A percentile compares a stretch with the other conserved stretches of the same genome.
These are phyloP conservation scores for Fraxinus greggii DNA, from an alignment of 305 asterid genomes.

Conservation along the genomic window DNA sequence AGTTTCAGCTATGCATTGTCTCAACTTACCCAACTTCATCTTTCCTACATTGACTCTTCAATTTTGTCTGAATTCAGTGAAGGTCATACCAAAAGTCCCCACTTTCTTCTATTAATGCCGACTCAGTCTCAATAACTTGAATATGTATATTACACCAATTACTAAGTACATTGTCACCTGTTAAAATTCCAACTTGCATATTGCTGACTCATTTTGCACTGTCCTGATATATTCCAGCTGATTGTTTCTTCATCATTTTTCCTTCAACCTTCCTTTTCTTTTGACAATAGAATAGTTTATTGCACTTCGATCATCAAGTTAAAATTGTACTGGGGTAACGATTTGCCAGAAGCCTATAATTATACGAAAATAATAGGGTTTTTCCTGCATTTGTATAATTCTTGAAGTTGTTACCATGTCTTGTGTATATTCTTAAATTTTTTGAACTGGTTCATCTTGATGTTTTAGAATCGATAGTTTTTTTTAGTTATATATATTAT, in stretches of 20 bases:
- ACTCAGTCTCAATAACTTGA: background rate
- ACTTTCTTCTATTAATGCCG: background rate
- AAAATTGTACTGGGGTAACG: background rate
- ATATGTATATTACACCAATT: background rate
- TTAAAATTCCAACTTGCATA: background rate
- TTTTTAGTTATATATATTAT: too few species aligned
- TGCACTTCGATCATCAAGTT: background rate
- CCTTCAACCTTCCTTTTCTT: background rate
- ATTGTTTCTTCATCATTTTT: background rate
- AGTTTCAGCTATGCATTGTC: background rate
- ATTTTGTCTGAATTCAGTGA: background rate
- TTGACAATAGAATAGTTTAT: background rate
- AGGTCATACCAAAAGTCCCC: background rate
- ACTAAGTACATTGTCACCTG: background rate
- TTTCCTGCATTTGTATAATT: too few species aligned
- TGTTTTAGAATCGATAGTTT: background rate
- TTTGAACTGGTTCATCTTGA: background rate
- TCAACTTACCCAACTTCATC: slow-evolving; percentile 12
- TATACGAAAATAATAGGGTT: too few species aligned
- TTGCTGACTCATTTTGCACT: slow-evolving; percentile 37
- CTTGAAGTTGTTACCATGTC: too few species aligned
- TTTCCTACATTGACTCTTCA: background rate
- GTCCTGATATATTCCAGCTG: background rate
- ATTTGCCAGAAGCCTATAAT: too few species aligned
- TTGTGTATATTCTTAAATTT: too few species aligned